Conservation (phyloP, 169 alveolate genomes). For the Plasmodium cynomolgi region DNA sequence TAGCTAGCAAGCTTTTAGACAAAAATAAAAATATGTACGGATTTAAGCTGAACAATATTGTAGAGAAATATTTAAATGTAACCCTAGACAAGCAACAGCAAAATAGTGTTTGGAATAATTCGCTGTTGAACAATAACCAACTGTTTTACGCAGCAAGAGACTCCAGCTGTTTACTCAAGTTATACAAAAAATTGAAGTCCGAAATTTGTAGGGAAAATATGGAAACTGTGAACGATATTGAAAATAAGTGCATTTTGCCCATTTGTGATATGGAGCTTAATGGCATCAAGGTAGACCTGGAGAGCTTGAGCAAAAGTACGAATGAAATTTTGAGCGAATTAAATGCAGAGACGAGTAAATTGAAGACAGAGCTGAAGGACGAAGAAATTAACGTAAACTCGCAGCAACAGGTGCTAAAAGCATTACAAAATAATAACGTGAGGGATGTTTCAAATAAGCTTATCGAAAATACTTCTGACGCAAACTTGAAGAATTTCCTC, state of each 20-base stretch:
- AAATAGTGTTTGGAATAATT: constrained; percentile 85
- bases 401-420: constrained; percentile 85
- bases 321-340: constrained; percentile 80
- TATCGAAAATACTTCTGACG: constrained; percentile 87
- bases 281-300: constrained; percentile 86
- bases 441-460: constrained; percentile 78
- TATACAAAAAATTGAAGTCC: constrained; percentile 81
- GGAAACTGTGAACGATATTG: constrained; percentile 83
- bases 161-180: constrained; percentile 86
- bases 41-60: constrained; percentile 83
- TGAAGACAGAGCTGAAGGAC: constrained; percentile 79
- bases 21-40: constrained; percentile 84
- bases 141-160: constrained; percentile 89
- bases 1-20: constrained; percentile 84
- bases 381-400: constrained; percentile 84
- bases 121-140: constrained; percentile 83
- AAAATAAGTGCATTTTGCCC: constrained; percentile 86
- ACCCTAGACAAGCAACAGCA: constrained; percentile 88
- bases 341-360: constrained; percentile 68
- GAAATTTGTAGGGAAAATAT: constrained; percentile 80
- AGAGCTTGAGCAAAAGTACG: constrained; percentile 79
- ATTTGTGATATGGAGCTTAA: constrained; percentile 89
- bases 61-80: constrained; percentile 83
- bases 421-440: constrained; percentile 81
- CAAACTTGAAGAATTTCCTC: constrained; percentile 83